Evolutionary conservation across 164 flowering plant genomes (phyloP).

Genomic region (Tinospora cordifolia): DNA sequence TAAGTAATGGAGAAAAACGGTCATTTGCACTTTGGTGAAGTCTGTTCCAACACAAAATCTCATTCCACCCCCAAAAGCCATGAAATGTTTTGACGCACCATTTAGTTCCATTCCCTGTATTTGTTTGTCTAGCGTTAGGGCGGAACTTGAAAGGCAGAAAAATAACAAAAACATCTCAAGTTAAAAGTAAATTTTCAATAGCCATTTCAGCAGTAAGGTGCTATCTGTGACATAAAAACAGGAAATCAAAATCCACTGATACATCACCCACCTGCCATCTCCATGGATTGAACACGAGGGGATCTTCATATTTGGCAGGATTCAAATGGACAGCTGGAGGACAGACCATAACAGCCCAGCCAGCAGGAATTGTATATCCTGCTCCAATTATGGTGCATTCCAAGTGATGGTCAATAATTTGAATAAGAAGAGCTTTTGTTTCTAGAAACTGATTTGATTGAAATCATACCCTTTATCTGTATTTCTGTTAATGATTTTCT

Average conservation of each 20-base stretch:
- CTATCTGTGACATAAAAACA: neutral
- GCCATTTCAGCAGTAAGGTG: neutral
- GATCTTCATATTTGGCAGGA: slow-evolving; percentile 61
- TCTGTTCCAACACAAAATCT: slow-evolving; percentile 46
- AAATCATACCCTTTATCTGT: slow-evolving; percentile 24
- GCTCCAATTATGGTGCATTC: slow-evolving; percentile 18
- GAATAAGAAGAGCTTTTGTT: neutral
- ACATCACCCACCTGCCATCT: slow-evolving; percentile 72
- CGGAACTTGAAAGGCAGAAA: neutral
- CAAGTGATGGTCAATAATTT: slow-evolving; percentile 1
- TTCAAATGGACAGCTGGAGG: slow-evolving; percentile 93
- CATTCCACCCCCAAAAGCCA: slow-evolving; percentile 48
- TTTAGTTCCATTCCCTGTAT: slow-evolving; percentile 24
- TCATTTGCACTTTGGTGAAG: slow-evolving; percentile 31
- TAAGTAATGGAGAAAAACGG: slow-evolving; percentile 34
- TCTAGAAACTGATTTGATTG: neutral
- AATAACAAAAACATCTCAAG: neutral
- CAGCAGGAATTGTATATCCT: slow-evolving; percentile 87
- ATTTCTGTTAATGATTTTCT: slow-evolving; percentile 31
- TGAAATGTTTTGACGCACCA: slow-evolving; percentile 34
- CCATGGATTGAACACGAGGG: slow-evolving; percentile 73
- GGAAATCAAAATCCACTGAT: neutral
- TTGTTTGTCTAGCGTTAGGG: neutral
- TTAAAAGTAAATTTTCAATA: neutral
- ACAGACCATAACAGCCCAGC: slow-evolving; percentile 90